Conservation (phyloP, 768 basidiomycete genomes). For the Suillus hirtellus region DNA sequence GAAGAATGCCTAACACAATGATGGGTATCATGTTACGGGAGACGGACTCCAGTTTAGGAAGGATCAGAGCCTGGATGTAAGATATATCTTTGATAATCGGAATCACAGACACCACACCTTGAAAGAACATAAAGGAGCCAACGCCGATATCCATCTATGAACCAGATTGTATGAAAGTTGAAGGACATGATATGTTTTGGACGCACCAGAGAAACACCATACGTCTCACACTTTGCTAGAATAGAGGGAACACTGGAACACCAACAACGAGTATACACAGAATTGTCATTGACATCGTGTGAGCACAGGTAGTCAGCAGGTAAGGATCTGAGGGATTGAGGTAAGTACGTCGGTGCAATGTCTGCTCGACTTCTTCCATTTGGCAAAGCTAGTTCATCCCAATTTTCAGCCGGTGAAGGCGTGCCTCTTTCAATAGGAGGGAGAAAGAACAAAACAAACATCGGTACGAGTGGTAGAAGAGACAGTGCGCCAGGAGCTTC, state of each 20-base stretch:
- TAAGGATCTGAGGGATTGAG: slow-evolving; percentile 41
- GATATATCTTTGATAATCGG: slow-evolving; percentile 67
- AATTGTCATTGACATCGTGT: slow-evolving; percentile 92
- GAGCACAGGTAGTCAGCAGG: slow-evolving; percentile 86
- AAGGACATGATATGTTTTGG: slow-evolving; percentile 4
- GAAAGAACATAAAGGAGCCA: slow-evolving; percentile 95
- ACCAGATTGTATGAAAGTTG: background rate
- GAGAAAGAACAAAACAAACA: slow-evolving; percentile 43
- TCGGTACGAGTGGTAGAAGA: slow-evolving; percentile 46
- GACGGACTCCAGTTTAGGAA: slow-evolving; percentile 50
- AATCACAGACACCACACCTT: slow-evolving; percentile 88
- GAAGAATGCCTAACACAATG: slow-evolving; percentile 68
- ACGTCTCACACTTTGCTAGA: slow-evolving; percentile 92
- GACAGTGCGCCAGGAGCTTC: slow-evolving; percentile 54
- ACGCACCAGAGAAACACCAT: slow-evolving; percentile 88
- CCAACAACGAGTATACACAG: slow-evolving; percentile 94
- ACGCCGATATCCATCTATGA: slow-evolving; percentile 96
- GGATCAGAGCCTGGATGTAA: slow-evolving; percentile 48
- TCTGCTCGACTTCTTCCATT: slow-evolving; percentile 5
- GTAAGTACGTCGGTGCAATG: background rate
- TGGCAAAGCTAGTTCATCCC: background rate
- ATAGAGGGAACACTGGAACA: slow-evolving; percentile 84
- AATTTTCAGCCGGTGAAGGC: slow-evolving; percentile 48
- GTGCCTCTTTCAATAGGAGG: slow-evolving; percentile 45
- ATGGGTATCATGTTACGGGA: slow-evolving; percentile 66